Evolutionary conservation across 495 filamentous ascomycete species (phyloP).

Genomic region (Oleoguttula mirabilis): DNA sequence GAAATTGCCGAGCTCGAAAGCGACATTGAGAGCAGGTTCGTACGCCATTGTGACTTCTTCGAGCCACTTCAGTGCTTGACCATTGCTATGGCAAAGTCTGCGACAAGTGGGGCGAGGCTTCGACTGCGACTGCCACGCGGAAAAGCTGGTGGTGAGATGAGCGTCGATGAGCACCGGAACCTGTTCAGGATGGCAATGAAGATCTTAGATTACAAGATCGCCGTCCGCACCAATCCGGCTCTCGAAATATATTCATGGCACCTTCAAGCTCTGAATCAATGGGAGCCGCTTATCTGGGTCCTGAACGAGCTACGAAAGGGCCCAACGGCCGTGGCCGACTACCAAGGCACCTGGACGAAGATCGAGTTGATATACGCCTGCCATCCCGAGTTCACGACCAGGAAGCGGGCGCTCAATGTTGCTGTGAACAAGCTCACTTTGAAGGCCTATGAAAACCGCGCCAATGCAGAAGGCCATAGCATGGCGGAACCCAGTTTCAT

Average conservation of each 20-base stretch:
- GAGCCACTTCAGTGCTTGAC: slow-evolving; percentile 13
- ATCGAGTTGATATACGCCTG: slow-evolving; percentile 9
- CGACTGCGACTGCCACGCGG: slow-evolving; percentile 11
- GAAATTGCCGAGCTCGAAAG: slow-evolving; percentile 7
- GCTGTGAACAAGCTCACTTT: slow-evolving; percentile 15
- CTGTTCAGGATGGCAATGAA: slow-evolving; percentile 12
- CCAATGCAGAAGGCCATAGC: not conserved
- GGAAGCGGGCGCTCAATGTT: slow-evolving; percentile 9
- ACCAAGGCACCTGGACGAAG: slow-evolving; percentile 3
- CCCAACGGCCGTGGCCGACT: not conserved
- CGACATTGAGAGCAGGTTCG: slow-evolving; percentile 13
- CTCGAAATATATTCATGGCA: slow-evolving; percentile 18
- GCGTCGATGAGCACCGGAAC: slow-evolving; percentile 1
- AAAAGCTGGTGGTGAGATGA: not conserved
- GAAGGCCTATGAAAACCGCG: slow-evolving; percentile 14
- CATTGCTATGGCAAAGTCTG: slow-evolving; percentile 3
- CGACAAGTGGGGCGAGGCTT: slow-evolving; percentile 5
- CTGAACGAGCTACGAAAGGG: slow-evolving; percentile 13
- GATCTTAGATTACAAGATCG: slow-evolving; percentile 15
- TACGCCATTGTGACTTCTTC: slow-evolving; percentile 18
- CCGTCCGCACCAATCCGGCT: slow-evolving; percentile 5
- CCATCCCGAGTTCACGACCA: slow-evolving; percentile 3
- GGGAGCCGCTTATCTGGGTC: slow-evolving; percentile 18
- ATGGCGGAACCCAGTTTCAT: not conserved
- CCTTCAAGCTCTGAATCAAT: slow-evolving; percentile 19